Evolutionary conservation across 805 yeast species (phyloP), one percentile per base, ranked within the genome.

Genomic region (Spathaspora girioi): DNA sequence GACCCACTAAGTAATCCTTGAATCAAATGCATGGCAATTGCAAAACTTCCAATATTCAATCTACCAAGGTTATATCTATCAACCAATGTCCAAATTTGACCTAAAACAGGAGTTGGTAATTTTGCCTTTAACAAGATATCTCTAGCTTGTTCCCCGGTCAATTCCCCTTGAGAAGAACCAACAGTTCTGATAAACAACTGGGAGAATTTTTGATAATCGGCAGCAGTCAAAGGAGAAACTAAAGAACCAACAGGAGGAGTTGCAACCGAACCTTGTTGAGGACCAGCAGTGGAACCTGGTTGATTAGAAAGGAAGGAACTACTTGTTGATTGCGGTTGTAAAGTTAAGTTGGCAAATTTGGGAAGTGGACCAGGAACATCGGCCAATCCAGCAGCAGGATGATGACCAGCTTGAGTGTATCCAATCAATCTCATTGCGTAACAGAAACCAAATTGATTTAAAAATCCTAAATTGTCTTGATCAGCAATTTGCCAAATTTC

Each of bases 401-500:
- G 72, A 3, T 78, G 78, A 23, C 96, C 96, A 9, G 76, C 67
- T 72, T 94, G 98, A 44, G 89, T 84, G 64, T 89, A 88, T 26
- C 96, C 96, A 61, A 94, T 88, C 58, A 90, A 74, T 65, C 99
- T 81, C 82, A 94, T 79, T 18, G 97, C 97, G 49, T 83, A 79
- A 55, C 87, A 81, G 68, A 94, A 94, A 23, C 92, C 93, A 51
- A 79, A 76, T 63, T 85, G 89, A 59, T 86, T 86, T 56, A 94
- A 75, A 62, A 85, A 87, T 0, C 99, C 99, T 56, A 83, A 78
- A 70, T 90, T 90, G 53, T 83, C 84, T n/a, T 81, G 79, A 69
- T 94, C 99, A n/a, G 97, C 91, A 35, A 87, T 66, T 66, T 88
- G 92, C 99, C 99, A 94, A 56, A 94, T 85, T 68, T 91, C 94